These are phyloP conservation scores for Rhynchospora pubera DNA, from an alignment of 176 grass and related monocot species.

Conservation along the genomic window DNA sequence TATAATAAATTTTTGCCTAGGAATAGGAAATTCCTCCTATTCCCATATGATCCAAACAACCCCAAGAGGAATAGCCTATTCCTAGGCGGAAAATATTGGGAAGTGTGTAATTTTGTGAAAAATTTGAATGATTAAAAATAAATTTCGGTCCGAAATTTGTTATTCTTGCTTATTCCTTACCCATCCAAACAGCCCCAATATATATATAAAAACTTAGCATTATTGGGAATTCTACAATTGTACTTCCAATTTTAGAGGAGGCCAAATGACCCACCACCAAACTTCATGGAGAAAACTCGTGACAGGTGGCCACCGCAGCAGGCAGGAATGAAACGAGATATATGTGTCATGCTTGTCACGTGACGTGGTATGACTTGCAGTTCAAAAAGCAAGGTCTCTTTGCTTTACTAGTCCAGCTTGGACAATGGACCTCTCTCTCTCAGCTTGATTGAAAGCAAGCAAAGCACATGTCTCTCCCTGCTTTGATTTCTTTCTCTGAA, in stretches of 20 bases:
- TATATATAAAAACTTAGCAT: too few species aligned
- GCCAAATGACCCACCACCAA: not conserved
- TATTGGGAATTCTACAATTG: too few species aligned
- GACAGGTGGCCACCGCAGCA: not conserved
- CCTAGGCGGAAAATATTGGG: too few species aligned
- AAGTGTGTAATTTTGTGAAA: too few species aligned
- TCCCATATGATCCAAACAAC: too few species aligned
- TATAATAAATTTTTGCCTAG: too few species aligned
- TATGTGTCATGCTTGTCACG: slow-evolving; percentile 23
- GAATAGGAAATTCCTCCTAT: too few species aligned
- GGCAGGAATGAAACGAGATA: not conserved
- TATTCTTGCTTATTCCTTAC: too few species aligned
- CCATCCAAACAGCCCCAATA: too few species aligned
- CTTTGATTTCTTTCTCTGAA: not conserved
- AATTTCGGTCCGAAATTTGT: too few species aligned
- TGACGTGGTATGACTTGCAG: slow-evolving; percentile 9
- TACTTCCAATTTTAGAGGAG: not conserved
- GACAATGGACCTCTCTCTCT: not conserved
- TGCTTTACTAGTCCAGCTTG: slow-evolving; percentile 13
- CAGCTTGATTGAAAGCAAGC: slow-evolving; percentile 2
- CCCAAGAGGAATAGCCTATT: too few species aligned
- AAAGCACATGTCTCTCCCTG: slow-evolving; percentile 17
- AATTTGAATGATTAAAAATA: too few species aligned
- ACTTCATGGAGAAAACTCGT: slow-evolving; percentile 10
- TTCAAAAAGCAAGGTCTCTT: not conserved